Base-by-base conservation (phyloP, 2,329 filamentous ascomycete genomes). In the Penicillium sp. region DNA sequence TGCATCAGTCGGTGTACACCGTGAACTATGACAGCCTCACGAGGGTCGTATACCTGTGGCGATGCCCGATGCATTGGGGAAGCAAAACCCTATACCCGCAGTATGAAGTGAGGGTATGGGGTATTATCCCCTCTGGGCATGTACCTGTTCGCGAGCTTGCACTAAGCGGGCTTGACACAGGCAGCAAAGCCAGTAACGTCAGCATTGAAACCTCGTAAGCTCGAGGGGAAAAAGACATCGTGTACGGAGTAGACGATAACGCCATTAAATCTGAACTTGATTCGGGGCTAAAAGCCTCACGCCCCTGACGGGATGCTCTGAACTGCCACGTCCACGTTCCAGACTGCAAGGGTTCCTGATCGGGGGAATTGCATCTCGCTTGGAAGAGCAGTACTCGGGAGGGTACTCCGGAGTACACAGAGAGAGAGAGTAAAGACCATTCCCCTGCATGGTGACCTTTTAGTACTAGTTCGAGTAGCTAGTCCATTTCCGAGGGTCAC, bases 1-100 rank as follows among this genome's bases (percentile, higher is more conserved):
- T 47, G 57, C 61, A 61, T 56, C 41, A 59, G 60, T 61, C 60
- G 62, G 63, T 67, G 65, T 66, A 65, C 29, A 25, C 25, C 15
- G 31, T 37, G n/a, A 37, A 40, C 6, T 21, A 33, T 33, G 35
- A 50, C 27, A 27, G 37, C 33, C 56, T 49, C 49, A 50, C 57
- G 54, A 31, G 51, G 42, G 38, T 29, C 55, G 50, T 54, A 48
- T 54, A 48, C 9, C 35, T 54, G 55, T 21, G 23, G 23, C 60
- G 47, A 33, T 33, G 38, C 46, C 43, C 49, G 53, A 63, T 60
- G 21, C 47, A 33, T 6, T 23, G 19, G 29, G 43, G 31, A 38
- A 35, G 23, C 31, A 19, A 54, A 10, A 48, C 12, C 29, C 1
- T 46, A 10, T 37, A 12, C 15, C 31, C 25, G 48, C 35, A 12